Conservation (phyloP, 805 yeast species). For the Pichia insulana region DNA sequence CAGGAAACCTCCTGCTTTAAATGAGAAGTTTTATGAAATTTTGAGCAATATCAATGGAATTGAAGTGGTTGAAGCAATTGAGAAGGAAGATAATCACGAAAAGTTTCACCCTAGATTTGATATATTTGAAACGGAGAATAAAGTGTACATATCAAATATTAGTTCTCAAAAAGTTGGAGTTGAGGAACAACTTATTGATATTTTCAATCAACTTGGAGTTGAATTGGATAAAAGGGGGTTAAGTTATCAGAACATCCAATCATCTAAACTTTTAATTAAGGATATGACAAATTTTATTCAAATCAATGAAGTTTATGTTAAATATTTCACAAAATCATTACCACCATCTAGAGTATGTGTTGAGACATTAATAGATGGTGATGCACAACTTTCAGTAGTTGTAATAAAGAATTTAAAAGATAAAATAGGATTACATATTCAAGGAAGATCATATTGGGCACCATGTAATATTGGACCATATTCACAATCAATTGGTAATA, state of each 20-base stretch:
- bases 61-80: neutral
- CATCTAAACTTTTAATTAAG: conserved; percentile 49
- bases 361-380: conserved; percentile 41
- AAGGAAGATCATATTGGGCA: conserved; percentile 95
- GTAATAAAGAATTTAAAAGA: conserved; percentile 28
- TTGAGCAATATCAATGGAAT: neutral
- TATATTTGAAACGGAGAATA: conserved; percentile 20
- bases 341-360: conserved; percentile 92
- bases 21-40: conserved; percentile 30
- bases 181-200: conserved; percentile 38
- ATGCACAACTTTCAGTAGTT: conserved; percentile 54
- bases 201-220: conserved; percentile 36
- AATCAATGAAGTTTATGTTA: conserved; percentile 54
- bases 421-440: conserved; percentile 77
- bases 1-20: conserved; percentile 32
- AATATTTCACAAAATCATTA: conserved; percentile 45
- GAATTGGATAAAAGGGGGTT: conserved; percentile 27
- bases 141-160: conserved; percentile 38
- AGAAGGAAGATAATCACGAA: too few relatives aligned
- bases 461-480: conserved; percentile 98
- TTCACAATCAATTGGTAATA: conserved; percentile 67
- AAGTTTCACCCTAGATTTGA: too few relatives aligned
- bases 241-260: conserved; percentile 42
- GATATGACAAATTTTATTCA: conserved; percentile 57
- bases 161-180: conserved; percentile 24